A percentile compares a stretch with the other conserved stretches of the same genome.
phyloP scores from a whole-genome alignment of 176 grass and related monocot species.

The Microstegium vimineum region DNA sequence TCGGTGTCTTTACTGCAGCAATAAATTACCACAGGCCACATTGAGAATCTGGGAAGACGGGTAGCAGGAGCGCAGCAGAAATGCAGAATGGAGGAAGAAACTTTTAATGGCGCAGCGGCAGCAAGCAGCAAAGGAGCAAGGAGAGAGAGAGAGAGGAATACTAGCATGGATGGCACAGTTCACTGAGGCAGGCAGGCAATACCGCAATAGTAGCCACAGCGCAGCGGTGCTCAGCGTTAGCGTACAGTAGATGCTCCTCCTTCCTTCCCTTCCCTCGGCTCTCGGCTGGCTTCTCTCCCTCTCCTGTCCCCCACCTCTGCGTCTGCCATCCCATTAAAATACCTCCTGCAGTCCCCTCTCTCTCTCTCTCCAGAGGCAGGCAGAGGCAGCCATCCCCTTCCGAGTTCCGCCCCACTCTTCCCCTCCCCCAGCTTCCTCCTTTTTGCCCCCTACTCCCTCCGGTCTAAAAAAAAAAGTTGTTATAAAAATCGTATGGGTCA shows the following conservation, averaged over 20 bases:
- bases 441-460: slow-evolving; percentile 66
- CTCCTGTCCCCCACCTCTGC: slow-evolving; percentile 5
- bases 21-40: slow-evolving; percentile 36
- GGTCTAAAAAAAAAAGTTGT: too few relatives aligned
- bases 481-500: too few relatives aligned
- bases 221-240: background rate
- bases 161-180: background rate
- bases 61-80: slow-evolving; percentile 30
- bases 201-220: background rate
- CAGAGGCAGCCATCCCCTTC: slow-evolving; percentile 13
- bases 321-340: slow-evolving; percentile 38
- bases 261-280: background rate
- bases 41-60: slow-evolving; percentile 56
- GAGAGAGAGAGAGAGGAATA: too few relatives aligned
- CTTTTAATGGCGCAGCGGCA: slow-evolving; percentile 31
- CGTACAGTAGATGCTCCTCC: background rate
- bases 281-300: background rate
- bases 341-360: background rate
- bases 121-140: background rate
- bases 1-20: slow-evolving; percentile 20
- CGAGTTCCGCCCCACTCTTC: background rate
- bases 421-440: slow-evolving; percentile 20
- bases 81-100: slow-evolving; percentile 41
- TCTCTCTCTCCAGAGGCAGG: background rate
- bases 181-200: background rate